A percentile compares a stretch with the other conserved stretches of the same genome.
These are phyloP conservation scores for Leucosporidium yakuticum DNA, from an alignment of 768 basidiomycete species.

Conservation along the genomic window DNA sequence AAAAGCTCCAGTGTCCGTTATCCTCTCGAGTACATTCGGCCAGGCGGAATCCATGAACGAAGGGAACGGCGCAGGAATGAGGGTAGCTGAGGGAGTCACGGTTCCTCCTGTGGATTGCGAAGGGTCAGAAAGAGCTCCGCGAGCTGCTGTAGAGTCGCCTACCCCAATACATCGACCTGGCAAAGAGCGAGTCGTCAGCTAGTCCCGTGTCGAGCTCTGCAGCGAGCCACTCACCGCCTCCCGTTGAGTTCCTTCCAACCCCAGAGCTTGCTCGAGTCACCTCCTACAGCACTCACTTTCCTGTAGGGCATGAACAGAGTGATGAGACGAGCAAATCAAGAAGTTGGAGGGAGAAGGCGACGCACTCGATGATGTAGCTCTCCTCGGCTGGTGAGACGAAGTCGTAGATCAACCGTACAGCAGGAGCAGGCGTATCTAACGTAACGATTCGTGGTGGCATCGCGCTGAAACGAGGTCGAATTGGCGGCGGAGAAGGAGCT, in stretches of 20 bases:
- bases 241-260: constrained; percentile 41
- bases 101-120: constrained; percentile 57
- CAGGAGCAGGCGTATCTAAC: not conserved
- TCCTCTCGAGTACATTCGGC: constrained; percentile 68
- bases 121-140: not conserved
- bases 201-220: not conserved
- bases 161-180: constrained; percentile 43
- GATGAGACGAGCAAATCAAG: too few species aligned
- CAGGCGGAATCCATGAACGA: constrained; percentile 64
- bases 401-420: constrained; percentile 24
- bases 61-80: constrained; percentile 67
- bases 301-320: not conserved
- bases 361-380: constrained; percentile 25
- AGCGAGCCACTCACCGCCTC: constrained; percentile 26
- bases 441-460: not conserved
- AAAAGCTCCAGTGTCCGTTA: constrained; percentile 62
- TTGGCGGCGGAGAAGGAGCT: too few species aligned
- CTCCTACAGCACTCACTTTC: constrained; percentile 25
- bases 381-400: constrained; percentile 28
- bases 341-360: not conserved
- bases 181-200: not conserved
- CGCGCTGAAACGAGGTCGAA: too few species aligned
- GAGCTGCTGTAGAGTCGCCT: not conserved
- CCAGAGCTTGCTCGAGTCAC: constrained; percentile 15
- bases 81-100: constrained; percentile 55